Conservation (phyloP, 2,329 filamentous ascomycete species). For the Trichoderma koningiopsis region DNA sequence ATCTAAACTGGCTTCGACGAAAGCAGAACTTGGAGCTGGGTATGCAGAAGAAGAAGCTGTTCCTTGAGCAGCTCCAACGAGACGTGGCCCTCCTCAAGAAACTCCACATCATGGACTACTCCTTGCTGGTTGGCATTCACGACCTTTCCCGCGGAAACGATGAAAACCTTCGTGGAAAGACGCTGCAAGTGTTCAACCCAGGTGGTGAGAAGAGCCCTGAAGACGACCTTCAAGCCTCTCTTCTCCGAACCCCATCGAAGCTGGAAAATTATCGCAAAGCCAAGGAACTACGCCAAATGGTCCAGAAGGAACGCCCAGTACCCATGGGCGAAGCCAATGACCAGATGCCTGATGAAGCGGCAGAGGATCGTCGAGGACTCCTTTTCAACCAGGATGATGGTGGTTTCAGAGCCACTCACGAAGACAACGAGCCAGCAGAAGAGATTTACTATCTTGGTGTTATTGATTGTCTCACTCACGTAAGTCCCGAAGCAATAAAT, state of each 20-base stretch:
- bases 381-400: conserved; percentile 95
- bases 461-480: conserved; percentile 96
- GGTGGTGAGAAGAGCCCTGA: conserved; percentile 64
- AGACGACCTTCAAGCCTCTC: conserved; percentile 63
- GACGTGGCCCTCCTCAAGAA: conserved; percentile 86
- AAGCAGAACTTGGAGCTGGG: conserved; percentile 86
- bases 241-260: conserved; percentile 90
- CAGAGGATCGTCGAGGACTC: conserved; percentile 70
- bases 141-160: conserved; percentile 89
- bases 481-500: conserved; percentile 53
- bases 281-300: conserved; percentile 85
- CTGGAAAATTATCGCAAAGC: conserved; percentile 90
- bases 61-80: conserved; percentile 83
- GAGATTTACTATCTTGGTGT: conserved; percentile 98
- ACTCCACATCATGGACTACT: conserved; percentile 98
- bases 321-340: conserved; percentile 81
- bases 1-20: conserved; percentile 92
- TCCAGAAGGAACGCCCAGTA: conserved; percentile 90
- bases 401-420: conserved; percentile 88
- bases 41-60: conserved; percentile 81
- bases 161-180: conserved; percentile 88
- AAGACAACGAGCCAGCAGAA: conserved; percentile 80
- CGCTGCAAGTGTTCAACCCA: conserved; percentile 90
- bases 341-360: conserved; percentile 88
- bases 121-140: conserved; percentile 90